phyloP scores from a whole-genome alignment of 2,329 filamentous ascomycete genomes.

The Pseudogymnoascus sp. region DNA sequence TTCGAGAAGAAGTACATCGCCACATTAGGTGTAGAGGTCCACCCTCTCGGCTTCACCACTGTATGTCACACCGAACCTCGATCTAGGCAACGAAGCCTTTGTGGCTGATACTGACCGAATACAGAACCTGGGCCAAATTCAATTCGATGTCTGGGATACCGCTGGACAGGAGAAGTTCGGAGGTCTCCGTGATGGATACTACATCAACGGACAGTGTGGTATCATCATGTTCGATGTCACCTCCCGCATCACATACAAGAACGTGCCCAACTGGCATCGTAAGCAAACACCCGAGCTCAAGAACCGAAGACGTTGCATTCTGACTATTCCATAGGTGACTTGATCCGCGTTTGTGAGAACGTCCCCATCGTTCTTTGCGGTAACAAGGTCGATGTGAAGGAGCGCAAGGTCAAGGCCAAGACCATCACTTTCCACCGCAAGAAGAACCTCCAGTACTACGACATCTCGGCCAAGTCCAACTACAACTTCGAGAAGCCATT shows the following conservation, averaged over 20 bases:
- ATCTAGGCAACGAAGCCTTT: background rate
- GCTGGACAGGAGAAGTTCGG: constrained; percentile 99
- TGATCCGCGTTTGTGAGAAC: constrained; percentile 98
- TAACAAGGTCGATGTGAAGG: constrained; percentile 99
- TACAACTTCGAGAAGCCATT: constrained; percentile 99
- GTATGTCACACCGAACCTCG: constrained; percentile 50
- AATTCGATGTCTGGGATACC: constrained; percentile 99
- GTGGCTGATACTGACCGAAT: constrained; percentile 18
- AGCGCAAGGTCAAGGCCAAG: constrained; percentile 99
- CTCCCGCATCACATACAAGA: constrained; percentile 99
- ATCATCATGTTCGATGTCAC: constrained; percentile 99
- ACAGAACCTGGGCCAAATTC: constrained; percentile 86
- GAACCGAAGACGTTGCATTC: background rate
- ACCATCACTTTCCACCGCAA: constrained; percentile 99
- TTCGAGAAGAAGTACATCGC: constrained; percentile 99
- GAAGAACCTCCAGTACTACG: constrained; percentile 99
- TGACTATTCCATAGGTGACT: constrained; percentile 57
- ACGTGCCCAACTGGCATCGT: constrained; percentile 99
- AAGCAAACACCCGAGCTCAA: constrained; percentile 36
- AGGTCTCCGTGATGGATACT: constrained; percentile 98
- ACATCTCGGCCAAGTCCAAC: constrained; percentile 99
- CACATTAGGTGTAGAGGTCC: constrained; percentile 97
- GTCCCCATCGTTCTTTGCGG: constrained; percentile 96
- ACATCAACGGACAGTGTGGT: constrained; percentile 99
- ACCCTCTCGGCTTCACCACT: constrained; percentile 95